Evolutionary conservation across 805 yeast species (phyloP), one percentile per base, ranked within the genome.

Genomic region (Myxozyma sirexii): DNA sequence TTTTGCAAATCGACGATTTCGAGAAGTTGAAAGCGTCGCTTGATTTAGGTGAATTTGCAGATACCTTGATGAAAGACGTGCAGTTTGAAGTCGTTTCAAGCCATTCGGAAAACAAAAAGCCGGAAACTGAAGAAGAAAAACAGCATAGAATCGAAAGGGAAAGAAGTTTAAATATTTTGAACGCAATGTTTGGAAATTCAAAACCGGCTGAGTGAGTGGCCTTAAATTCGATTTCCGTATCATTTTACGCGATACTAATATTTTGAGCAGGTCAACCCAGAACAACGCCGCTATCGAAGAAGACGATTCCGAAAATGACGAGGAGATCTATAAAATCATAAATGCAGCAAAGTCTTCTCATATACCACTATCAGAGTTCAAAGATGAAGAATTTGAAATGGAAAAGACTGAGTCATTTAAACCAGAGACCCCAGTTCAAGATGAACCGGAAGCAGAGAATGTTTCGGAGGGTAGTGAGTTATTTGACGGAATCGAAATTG

Each of bases 221-320:
- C 21, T 44, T 15, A 19, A 33, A 8, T 1, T 19, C 6, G 17
- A 8, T 44, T 38, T 10, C 26, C 37, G 17, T 12, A 17, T 23
- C 17, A 4, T 15, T n/a, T n/a, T 26, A 42, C 50, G 27, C 4
- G 33, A 29, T 29, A 10, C 10, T 29, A 29, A 29, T 29, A 29
- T 29, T n/a, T n/a, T n/a, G n/a, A n/a, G n/a, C n/a, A n/a, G n/a
- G n/a, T n/a, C n/a, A n/a, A 10, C 6, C 6, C 33, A 29, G 33
- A 29, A 29, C 33, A 29, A 29, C 33, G 10, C 27, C 31, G 12
- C 13, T 43, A 31, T 68, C n/a, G 74, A 69, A 13, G 68, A 60
- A 54, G 80, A 76, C 38, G 80, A 74, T 23, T 68, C 72, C 45
- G 78, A 72, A 15, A 71, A 74, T 41, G 57, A 58, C 49, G 52